Percentiles rank a stretch among this genome's conserved stretches.
phyloP scores from a whole-genome alignment of 2,329 filamentous ascomycete species.

The Colletotrichum godetiae region DNA sequence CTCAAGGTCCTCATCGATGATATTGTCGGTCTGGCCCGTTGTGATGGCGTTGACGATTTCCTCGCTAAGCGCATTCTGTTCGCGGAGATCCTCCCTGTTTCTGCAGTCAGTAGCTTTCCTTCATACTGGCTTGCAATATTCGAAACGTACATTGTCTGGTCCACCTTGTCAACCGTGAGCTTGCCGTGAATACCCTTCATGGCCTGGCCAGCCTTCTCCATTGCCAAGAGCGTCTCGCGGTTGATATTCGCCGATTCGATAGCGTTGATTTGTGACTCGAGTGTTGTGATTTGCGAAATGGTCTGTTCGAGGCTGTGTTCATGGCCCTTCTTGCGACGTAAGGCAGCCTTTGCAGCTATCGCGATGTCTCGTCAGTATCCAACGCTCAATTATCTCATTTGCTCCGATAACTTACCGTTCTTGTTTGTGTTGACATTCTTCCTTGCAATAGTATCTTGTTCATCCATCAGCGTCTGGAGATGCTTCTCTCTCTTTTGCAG shows the following conservation, averaged over 20 bases:
- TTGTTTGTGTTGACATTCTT: slow-evolving; percentile 93
- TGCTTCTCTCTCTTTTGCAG: slow-evolving; percentile 96
- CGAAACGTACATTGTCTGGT: slow-evolving; percentile 85
- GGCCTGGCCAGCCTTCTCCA: slow-evolving; percentile 89
- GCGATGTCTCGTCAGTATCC: slow-evolving; percentile 9
- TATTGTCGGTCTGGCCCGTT: slow-evolving; percentile 71
- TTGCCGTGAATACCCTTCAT: slow-evolving; percentile 95
- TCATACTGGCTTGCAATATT: neutral
- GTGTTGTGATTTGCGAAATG: slow-evolving; percentile 85
- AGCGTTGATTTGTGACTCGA: slow-evolving; percentile 95
- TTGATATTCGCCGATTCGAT: slow-evolving; percentile 99
- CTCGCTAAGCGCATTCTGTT: slow-evolving; percentile 92
- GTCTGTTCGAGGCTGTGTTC: slow-evolving; percentile 95
- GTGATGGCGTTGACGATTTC: slow-evolving; percentile 92
- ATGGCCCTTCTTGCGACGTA: slow-evolving; percentile 94
- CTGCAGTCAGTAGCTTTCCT: slow-evolving; percentile 12
- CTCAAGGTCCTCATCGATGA: slow-evolving; percentile 90
- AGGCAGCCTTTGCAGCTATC: slow-evolving; percentile 86
- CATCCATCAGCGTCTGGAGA: slow-evolving; percentile 89
- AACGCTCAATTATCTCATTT: neutral
- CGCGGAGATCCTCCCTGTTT: slow-evolving; percentile 85
- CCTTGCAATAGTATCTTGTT: slow-evolving; percentile 88
- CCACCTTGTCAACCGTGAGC: slow-evolving; percentile 93
- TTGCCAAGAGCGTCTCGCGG: slow-evolving; percentile 91
- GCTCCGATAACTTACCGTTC: slow-evolving; percentile 72